Evolutionary conservation across 2,329 filamentous ascomycete species (phyloP), one percentile per base, ranked within the genome.

Genomic region (Fusarium albosuccineum): DNA sequence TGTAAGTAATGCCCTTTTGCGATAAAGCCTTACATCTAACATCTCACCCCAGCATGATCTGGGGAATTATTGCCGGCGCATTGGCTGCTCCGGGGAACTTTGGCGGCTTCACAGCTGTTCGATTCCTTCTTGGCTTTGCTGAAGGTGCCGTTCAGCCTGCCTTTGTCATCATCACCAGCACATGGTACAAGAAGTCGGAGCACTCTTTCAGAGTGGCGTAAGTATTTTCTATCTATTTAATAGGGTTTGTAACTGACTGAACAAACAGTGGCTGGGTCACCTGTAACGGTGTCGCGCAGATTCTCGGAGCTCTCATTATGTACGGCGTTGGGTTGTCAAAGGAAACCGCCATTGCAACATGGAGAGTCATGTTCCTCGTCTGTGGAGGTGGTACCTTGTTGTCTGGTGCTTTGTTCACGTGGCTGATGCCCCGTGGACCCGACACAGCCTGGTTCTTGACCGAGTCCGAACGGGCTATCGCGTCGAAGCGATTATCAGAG

Each of bases 281-380:
- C 14, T 54, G 41, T 27, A 60, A 60, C 50, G 50, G 57, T 13
- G 8, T 52, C 7, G 50, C 50, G 13, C 42, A 60, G 16, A 44
- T 50, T 5, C 16, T 60, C 7, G 44, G 49, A 7, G 33, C 50
- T 16, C 57, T 60, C 37, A 13, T 58, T 2, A 52, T 58, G 46
- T 58, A 52, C 27, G 46, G 37, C 9, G 30, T 58, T 11, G 39
- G 55, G 6, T 9, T 29, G 13, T 39, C 44, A 3, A 34, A 36
- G 4, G 16, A 36, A 3, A 26, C 40, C 4, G 27, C 29, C 17
- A 42, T 58, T 27, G 45, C 45, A 5, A 44, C 16, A 9, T 52
- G 53, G 39, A 44, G 55, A 45, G 26, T 46, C 27, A 34, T 52
- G 30, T 58, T 58, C 26, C 37, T 58, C 9, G 40, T 51, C 11